phyloP scores from a whole-genome alignment of 75 land plant species.

The Selaginella tamariscina region DNA sequence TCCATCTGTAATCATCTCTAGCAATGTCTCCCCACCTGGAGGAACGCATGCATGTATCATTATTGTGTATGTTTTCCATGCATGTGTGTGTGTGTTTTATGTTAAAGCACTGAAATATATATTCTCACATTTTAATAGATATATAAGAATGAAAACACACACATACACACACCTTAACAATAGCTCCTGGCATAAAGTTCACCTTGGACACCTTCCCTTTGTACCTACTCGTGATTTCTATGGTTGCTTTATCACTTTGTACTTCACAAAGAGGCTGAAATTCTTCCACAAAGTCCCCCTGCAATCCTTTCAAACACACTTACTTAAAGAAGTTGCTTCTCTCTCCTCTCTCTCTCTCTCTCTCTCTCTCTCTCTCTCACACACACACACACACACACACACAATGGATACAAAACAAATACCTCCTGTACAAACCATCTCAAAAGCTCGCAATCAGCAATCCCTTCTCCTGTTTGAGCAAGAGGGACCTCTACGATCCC shows the following conservation, averaged over 20 bases:
- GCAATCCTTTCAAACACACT: background rate
- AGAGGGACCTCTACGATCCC: slow-evolving; percentile 72
- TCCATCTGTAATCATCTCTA: slow-evolving; percentile 51
- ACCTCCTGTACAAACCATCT: slow-evolving; percentile 94
- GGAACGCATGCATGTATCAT: background rate
- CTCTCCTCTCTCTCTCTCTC: background rate
- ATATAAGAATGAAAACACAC: background rate
- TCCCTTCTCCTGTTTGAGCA: slow-evolving; percentile 98
- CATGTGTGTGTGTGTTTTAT: too few species aligned
- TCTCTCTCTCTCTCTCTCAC: background rate
- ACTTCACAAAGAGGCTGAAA: slow-evolving; percentile 90
- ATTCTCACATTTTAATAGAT: too few species aligned
- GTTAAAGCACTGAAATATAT: too few species aligned
- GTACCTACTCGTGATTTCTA: slow-evolving; percentile 91
- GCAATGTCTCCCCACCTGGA: slow-evolving; percentile 90
- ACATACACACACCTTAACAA: slow-evolving; percentile 59
- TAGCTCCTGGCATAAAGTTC: slow-evolving; percentile 60
- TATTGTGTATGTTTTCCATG: too few species aligned
- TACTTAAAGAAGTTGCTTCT: background rate
- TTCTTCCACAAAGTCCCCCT: slow-evolving; percentile 92
- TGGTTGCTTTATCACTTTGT: slow-evolving; percentile 98
- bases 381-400: background rate
- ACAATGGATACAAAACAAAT: slow-evolving; percentile 6
- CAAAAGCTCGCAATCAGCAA: slow-evolving; percentile 96
- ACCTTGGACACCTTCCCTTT: slow-evolving; percentile 63